A percentile compares a stretch with the other conserved stretches of the same genome.
Conservation (phyloP, 2,329 filamentous ascomycete genomes). For the Fusarium nisikadoi region DNA sequence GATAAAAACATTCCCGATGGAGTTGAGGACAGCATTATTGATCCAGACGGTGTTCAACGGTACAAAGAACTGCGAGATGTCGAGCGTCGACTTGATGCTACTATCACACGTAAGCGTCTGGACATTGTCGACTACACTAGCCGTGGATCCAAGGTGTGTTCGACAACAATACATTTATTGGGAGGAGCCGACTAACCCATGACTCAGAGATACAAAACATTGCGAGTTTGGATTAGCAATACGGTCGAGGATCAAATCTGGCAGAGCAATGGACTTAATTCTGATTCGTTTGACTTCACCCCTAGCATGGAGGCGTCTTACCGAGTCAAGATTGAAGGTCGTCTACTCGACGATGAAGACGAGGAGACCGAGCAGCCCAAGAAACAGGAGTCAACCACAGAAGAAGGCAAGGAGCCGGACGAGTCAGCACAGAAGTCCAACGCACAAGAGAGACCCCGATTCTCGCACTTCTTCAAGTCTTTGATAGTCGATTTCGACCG, state of each 20-base stretch:
- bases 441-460: constrained; percentile 60
- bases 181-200: constrained; percentile 12
- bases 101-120: constrained; percentile 92
- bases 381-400: constrained; percentile 52
- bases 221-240: constrained; percentile 95
- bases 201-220: constrained; percentile 76
- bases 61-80: constrained; percentile 88
- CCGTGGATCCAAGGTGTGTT: constrained; percentile 73
- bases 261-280: constrained; percentile 77
- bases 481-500: constrained; percentile 79
- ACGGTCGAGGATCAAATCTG: constrained; percentile 94
- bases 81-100: constrained; percentile 88
- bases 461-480: constrained; percentile 86
- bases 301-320: constrained; percentile 82
- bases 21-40: constrained; percentile 83
- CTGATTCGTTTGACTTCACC: constrained; percentile 84
- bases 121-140: constrained; percentile 87
- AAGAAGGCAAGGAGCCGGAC: constrained; percentile 43
- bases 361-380: constrained; percentile 65
- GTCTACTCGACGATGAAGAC: constrained; percentile 77
- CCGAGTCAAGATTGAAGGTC: constrained; percentile 90
- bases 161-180: background rate
- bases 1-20: constrained; percentile 96
- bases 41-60: constrained; percentile 77
- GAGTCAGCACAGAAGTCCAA: constrained; percentile 51